Conservation (phyloP, 73 alveolate genomes). For the Paramecium octaurelia region DNA sequence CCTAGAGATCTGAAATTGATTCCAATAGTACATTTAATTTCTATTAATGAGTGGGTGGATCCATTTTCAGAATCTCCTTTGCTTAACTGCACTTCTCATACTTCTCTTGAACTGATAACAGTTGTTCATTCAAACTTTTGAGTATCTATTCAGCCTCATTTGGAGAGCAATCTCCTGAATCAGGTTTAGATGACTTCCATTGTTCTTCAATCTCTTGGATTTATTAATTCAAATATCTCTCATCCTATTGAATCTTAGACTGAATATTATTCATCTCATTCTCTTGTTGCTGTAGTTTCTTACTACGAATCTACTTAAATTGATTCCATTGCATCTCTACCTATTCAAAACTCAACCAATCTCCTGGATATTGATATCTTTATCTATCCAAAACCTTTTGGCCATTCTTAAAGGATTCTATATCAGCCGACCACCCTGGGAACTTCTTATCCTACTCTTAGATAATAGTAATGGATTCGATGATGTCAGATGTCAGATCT, state of each 20-base stretch:
- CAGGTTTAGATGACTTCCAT: slow-evolving; percentile 92
- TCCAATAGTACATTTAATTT: slow-evolving; percentile 82
- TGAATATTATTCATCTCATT: slow-evolving; percentile 84
- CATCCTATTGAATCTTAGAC: slow-evolving; percentile 85
- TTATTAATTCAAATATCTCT: slow-evolving; percentile 82
- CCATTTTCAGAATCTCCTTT: slow-evolving; percentile 95
- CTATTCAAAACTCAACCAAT: slow-evolving; percentile 70
- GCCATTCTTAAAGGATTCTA: slow-evolving; percentile 75
- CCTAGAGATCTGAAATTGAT: slow-evolving; percentile 75
- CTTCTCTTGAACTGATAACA: slow-evolving; percentile 69
- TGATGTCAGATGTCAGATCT: slow-evolving; percentile 85
- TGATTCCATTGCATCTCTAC: slow-evolving; percentile 78
- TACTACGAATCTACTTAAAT: slow-evolving; percentile 78
- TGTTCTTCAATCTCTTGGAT: slow-evolving; percentile 95
- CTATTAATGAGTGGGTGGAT: slow-evolving; percentile 78
- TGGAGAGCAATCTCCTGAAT: slow-evolving; percentile 84
- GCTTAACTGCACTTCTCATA: slow-evolving; percentile 94
- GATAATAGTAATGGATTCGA: slow-evolving; percentile 93
- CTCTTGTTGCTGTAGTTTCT: slow-evolving; percentile 87
- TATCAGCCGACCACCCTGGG: slow-evolving; percentile 79
- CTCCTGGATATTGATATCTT: slow-evolving; percentile 59
- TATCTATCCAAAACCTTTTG: slow-evolving; percentile 70
- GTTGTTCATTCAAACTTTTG: slow-evolving; percentile 19
- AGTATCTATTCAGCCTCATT: slow-evolving; percentile 82
- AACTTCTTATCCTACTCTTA: slow-evolving; percentile 81